phyloP scores from a whole-genome alignment of 2,329 filamentous ascomycete genomes.

The Cercospora zeae-maydis region DNA sequence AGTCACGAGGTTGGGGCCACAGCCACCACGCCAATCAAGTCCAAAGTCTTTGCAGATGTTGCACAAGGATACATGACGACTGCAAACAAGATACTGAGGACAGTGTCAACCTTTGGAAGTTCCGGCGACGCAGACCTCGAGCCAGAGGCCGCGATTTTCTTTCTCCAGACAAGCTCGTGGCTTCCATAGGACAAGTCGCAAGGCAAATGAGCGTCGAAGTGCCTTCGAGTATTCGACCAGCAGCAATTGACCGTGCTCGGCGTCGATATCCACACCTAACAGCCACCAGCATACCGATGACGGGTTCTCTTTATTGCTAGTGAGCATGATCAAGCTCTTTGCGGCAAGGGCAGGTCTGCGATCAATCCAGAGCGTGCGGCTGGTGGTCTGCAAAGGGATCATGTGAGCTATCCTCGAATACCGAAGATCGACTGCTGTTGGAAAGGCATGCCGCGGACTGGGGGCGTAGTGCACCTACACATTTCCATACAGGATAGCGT shows the following conservation, averaged over 20 bases:
- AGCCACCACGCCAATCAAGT: constrained; percentile 13
- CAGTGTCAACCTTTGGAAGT: constrained; percentile 22
- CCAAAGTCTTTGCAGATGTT: constrained; percentile 11
- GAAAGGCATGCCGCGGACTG: constrained; percentile 14
- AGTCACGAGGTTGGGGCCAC: constrained; percentile 6
- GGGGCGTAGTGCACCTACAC: constrained; percentile 17
- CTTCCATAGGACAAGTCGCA: constrained; percentile 19
- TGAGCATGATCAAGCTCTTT: constrained; percentile 23
- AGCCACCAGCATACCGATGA: constrained; percentile 10
- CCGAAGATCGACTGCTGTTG: constrained; percentile 18
- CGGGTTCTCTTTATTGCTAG: constrained; percentile 19
- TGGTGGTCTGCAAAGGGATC: constrained; percentile 14
- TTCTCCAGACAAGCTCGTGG: constrained; percentile 18
- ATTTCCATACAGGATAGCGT: constrained; percentile 6
- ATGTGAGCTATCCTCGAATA: constrained; percentile 16
- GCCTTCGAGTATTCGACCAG: background rate
- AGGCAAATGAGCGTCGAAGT: background rate
- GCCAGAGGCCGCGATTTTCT: constrained; percentile 9
- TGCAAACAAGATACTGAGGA: constrained; percentile 14
- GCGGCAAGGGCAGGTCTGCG: constrained; percentile 18
- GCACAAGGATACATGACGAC: constrained; percentile 19
- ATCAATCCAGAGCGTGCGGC: constrained; percentile 11
- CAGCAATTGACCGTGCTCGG: background rate
- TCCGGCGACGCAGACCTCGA: constrained; percentile 18
- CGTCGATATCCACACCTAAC: constrained; percentile 11